Conservation (phyloP, 2,329 filamentous ascomycete species). For the Dactylellina leptospora region DNA sequence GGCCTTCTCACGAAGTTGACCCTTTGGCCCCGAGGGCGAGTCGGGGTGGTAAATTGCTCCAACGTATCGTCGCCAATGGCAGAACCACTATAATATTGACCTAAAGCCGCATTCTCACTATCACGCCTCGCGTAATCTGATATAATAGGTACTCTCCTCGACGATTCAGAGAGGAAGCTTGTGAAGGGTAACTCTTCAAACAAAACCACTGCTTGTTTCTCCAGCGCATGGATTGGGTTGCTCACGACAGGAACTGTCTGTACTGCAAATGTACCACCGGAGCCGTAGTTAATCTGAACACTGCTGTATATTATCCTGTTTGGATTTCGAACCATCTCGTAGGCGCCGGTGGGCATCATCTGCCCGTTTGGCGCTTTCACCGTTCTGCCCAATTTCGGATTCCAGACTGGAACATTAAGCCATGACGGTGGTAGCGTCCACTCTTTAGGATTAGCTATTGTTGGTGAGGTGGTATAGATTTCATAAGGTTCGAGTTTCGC, state of each 20-base stretch:
- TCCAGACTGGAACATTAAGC: constrained; percentile 39
- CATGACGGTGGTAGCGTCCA: constrained; percentile 44
- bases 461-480: constrained; percentile 38
- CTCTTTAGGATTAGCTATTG: constrained; percentile 8
- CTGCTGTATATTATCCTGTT: constrained; percentile 49
- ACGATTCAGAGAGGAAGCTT: constrained; percentile 5
- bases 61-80: neutral
- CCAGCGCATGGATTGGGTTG: constrained; percentile 16
- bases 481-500: constrained; percentile 10
- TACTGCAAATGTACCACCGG: constrained; percentile 1
- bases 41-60: neutral
- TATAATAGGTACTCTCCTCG: neutral
- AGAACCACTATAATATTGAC: constrained; percentile 10
- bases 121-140: constrained; percentile 1
- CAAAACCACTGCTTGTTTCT: constrained; percentile 7
- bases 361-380: constrained; percentile 5
- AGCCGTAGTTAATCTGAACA: constrained; percentile 14
- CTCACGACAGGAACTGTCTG: constrained; percentile 32
- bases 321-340: constrained; percentile 32
- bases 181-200: constrained; percentile 21
- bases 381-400: neutral
- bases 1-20: constrained; percentile 1
- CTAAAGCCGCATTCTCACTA: neutral
- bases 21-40: neutral
- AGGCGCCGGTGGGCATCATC: constrained; percentile 10